Evolutionary conservation across 495 filamentous ascomycete species (phyloP).

Genomic region (Tuber aestivum): DNA sequence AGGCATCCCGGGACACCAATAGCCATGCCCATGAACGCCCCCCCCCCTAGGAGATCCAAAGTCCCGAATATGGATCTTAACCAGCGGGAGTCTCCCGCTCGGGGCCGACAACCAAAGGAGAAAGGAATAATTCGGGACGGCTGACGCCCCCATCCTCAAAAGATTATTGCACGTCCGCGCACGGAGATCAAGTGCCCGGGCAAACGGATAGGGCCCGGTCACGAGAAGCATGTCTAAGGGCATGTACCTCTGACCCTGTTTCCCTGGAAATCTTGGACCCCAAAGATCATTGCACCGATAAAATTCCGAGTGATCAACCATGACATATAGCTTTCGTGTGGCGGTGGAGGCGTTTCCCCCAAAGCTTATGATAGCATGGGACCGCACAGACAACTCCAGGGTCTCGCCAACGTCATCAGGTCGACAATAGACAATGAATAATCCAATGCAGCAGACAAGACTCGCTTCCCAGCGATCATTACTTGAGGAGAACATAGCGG

Average conservation of each 20-base stretch:
- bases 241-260: not conserved
- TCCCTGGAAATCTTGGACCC: not conserved
- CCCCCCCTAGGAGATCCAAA: not conserved
- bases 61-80: not conserved
- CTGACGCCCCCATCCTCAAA: not conserved
- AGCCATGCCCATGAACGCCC: not conserved
- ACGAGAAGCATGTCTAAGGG: not conserved
- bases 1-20: not conserved
- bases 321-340: not conserved
- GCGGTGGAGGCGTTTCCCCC: not conserved
- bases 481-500: not conserved
- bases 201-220: not conserved
- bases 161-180: not conserved
- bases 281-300: not conserved
- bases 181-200: not conserved
- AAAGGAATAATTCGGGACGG: not conserved
- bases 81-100: not conserved
- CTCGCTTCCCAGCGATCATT: not conserved
- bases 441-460: not conserved
- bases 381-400: not conserved
- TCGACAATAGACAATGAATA: not conserved
- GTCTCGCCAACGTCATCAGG: not conserved
- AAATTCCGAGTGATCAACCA: not conserved
- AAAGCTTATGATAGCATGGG: not conserved
- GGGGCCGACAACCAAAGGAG: not conserved